Evolutionary conservation across 225 moss, liverwort and hornwort species (phyloP).

Genomic region (Pseudisothecium myosuroides): DNA sequence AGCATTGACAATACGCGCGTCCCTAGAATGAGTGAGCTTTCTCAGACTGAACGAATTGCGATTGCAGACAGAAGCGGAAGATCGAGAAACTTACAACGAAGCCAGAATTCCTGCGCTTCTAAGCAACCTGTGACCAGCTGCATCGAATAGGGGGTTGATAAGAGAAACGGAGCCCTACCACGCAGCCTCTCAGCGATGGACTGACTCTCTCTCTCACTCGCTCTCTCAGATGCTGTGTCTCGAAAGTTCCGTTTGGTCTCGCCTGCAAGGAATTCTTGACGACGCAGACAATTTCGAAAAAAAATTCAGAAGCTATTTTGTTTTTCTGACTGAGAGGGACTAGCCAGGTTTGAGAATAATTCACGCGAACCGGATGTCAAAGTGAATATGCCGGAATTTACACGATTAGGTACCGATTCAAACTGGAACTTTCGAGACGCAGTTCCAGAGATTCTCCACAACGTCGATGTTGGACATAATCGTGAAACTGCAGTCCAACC

Average conservation of each 20-base stretch:
- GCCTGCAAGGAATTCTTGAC: background rate
- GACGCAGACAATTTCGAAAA: background rate
- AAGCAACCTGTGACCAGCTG: background rate
- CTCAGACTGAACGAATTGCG: background rate
- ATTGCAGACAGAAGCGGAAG: background rate
- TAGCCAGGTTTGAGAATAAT: background rate
- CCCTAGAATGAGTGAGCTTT: background rate
- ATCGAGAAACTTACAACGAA: background rate
- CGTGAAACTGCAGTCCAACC: background rate
- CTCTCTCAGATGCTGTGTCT: background rate
- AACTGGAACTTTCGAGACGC: background rate
- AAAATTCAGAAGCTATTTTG: background rate
- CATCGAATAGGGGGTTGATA: background rate
- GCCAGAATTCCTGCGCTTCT: background rate
- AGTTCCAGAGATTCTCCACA: background rate
- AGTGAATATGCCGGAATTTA: background rate
- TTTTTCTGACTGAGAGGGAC: background rate
- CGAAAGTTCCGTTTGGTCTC: background rate
- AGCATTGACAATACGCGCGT: background rate
- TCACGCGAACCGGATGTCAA: background rate
- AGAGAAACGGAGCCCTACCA: background rate
- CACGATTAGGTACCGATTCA: background rate
- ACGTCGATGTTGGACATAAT: background rate
- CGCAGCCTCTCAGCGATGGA: background rate
- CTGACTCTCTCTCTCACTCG: too few relatives aligned